A percentile compares a stretch with the other conserved stretches of the same genome.
Conservation (phyloP, 1,139 yeast species). For the Candida sp. region DNA sequence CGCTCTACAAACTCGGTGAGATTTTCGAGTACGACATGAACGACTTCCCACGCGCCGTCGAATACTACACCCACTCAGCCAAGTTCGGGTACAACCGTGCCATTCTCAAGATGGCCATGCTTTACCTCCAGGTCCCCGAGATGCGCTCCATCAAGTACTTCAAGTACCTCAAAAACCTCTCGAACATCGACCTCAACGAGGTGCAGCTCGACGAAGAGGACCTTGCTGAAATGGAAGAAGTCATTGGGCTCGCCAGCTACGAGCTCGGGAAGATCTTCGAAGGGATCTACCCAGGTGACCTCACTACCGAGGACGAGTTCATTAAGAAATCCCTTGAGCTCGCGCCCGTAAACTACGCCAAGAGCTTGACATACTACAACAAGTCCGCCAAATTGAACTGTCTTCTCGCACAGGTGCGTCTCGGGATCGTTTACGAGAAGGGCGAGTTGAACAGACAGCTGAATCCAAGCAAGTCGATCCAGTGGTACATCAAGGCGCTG, state of each 20-base stretch:
- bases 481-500: slow-evolving; percentile 90
- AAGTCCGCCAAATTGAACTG: slow-evolving; percentile 81
- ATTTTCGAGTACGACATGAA: slow-evolving; percentile 39
- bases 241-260: slow-evolving; percentile 45
- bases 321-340: slow-evolving; percentile 35
- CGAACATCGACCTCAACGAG: slow-evolving; percentile 38
- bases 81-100: slow-evolving; percentile 49
- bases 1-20: slow-evolving; percentile 46
- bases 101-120: slow-evolving; percentile 44
- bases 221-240: slow-evolving; percentile 44
- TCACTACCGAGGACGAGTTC: slow-evolving; percentile 40
- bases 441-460: slow-evolving; percentile 74
- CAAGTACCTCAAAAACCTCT: slow-evolving; percentile 41
- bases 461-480: slow-evolving; percentile 78
- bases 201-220: slow-evolving; percentile 44
- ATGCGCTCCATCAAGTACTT: slow-evolving; percentile 40
- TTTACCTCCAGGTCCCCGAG: slow-evolving; percentile 39
- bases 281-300: slow-evolving; percentile 58
- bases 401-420: slow-evolving; percentile 81
- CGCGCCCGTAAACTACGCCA: slow-evolving; percentile 56
- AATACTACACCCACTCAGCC: slow-evolving; percentile 43
- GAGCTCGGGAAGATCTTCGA: slow-evolving; percentile 76
- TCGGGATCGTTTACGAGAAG: slow-evolving; percentile 87
- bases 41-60: slow-evolving; percentile 37
- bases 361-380: slow-evolving; percentile 71